Base-by-base conservation (phyloP, 768 basidiomycete species). In the Termitomyces eurrhizus region DNA sequence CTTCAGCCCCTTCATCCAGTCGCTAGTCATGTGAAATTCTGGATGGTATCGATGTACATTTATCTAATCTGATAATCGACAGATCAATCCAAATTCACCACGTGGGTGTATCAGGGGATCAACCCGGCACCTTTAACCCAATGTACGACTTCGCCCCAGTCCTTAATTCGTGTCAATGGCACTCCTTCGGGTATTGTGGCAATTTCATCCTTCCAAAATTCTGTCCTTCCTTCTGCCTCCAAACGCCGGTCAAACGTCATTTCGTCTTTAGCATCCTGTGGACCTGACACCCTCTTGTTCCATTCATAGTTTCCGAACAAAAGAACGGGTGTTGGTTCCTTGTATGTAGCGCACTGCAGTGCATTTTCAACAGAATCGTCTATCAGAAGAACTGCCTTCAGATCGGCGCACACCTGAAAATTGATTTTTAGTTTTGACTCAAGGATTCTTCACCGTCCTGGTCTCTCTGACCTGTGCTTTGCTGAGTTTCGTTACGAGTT, bases 301-400 rank as follows among this genome's bases (percentile, higher is more conserved):
- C 92, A 93, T 64, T 83, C 78, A 67, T 92, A 91, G 57, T 84
- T 73, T 24, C 92, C 92, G 64, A 93, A 92, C 7, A 93, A 77
- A 44, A 93, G 71, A 35, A 89, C 86, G 2, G 79, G 82, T 14
- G 81, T 82, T 1, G 82, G 79, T n/a, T 78, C 75, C 21, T 70
- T 65, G 37, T 80, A 75, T 5, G 72, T 77, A 0, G 77, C 79
- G 63, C 86, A 86, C 59, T 83, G 79, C 32, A 89, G 64, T 41
- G 87, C 88, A 70, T 93, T 92, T 71, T 93, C 91, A 45, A 87
- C 67, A 7, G 90, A 91, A 74, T 93, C 92, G 71, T 93, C 92
- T 60, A 93, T 85, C 56, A 93, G 74, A 42, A 92, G 68, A 44
- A 79, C 77, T 12, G 90, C 88, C 16, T 80, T 79, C 18, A 92